Percentiles rank a stretch among this genome's conserved stretches.
Conservation (phyloP, 2,329 filamentous ascomycete genomes). For the Fusarium pilosicola region DNA sequence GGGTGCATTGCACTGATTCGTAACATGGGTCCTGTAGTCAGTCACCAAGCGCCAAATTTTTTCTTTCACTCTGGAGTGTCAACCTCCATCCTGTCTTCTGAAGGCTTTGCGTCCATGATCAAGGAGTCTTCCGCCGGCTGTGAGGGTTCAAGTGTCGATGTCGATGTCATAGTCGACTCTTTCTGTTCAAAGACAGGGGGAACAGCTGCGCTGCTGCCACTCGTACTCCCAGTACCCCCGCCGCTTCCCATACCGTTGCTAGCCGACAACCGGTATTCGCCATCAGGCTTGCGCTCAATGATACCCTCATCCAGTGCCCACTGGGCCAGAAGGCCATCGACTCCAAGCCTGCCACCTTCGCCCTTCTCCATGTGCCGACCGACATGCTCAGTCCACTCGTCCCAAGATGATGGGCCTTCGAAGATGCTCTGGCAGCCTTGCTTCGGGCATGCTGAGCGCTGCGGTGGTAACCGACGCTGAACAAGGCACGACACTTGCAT, state of each 20-base stretch:
- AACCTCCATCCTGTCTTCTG: constrained; percentile 44
- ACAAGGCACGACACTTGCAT: constrained; percentile 81
- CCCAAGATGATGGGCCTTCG: constrained; percentile 80
- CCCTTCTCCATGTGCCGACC: constrained; percentile 87
- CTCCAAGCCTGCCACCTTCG: constrained; percentile 65
- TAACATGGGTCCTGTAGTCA: constrained; percentile 30
- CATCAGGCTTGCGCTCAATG: constrained; percentile 66
- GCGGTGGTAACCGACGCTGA: constrained; percentile 74
- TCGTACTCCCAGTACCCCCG: constrained; percentile 14
- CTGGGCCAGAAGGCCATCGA: constrained; percentile 66
- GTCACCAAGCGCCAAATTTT: constrained; percentile 9
- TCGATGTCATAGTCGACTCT: constrained; percentile 37
- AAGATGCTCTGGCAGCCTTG: constrained; percentile 78
- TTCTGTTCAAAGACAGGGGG: constrained; percentile 40
- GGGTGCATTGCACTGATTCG: constrained; percentile 32
- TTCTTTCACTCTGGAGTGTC: constrained; percentile 36
- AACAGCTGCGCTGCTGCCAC: constrained; percentile 29
- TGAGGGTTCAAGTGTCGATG: constrained; percentile 34
- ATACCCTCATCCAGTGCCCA: constrained; percentile 73
- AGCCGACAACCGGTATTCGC: constrained; percentile 63
- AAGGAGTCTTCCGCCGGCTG: constrained; percentile 41
- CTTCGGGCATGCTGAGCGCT: constrained; percentile 75
- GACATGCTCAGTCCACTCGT: constrained; percentile 92
- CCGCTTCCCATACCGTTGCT: constrained; percentile 42
- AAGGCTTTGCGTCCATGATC: constrained; percentile 38